Evolutionary conservation across 1,284 basidiomycete genomes (phyloP).

Genomic region (Trichosporon coremiiforme): DNA sequence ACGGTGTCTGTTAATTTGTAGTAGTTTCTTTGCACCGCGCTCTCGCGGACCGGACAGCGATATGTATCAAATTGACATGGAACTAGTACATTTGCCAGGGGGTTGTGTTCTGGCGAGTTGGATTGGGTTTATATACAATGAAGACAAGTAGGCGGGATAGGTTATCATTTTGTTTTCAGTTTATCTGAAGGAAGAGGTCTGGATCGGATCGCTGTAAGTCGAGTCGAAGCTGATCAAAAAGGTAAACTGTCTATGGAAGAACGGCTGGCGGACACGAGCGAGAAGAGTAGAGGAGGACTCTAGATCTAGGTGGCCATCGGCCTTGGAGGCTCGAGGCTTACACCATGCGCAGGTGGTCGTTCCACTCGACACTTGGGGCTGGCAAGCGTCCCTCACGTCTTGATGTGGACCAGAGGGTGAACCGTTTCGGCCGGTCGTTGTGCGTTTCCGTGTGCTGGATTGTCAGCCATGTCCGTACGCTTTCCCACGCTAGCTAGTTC

Average conservation of each 20-base stretch:
- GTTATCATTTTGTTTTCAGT: background rate
- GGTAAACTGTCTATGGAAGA: too few species aligned
- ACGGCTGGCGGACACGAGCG: too few species aligned
- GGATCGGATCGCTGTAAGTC: too few species aligned
- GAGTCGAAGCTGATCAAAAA: too few species aligned
- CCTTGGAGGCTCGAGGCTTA: background rate
- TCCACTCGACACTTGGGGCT: constrained; percentile 31
- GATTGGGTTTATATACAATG: background rate
- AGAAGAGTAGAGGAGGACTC: too few species aligned
- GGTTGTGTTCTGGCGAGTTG: background rate
- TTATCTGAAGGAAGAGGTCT: background rate
- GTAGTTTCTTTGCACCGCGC: constrained; percentile 14
- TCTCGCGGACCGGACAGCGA: background rate
- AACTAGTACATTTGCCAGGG: background rate
- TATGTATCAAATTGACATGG: constrained; percentile 18
- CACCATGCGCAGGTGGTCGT: constrained; percentile 37
- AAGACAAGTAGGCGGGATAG: background rate
- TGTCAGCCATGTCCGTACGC: background rate
- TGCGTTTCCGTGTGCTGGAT: constrained; percentile 3
- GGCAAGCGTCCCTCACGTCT: background rate
- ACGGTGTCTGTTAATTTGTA: constrained; percentile 10
- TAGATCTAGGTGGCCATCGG: background rate
- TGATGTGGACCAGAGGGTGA: background rate
- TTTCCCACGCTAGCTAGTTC: background rate
- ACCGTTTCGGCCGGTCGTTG: constrained; percentile 16